Evolutionary conservation across 208 protist species (phyloP).

Genomic region (Phytomonas serpens): DNA sequence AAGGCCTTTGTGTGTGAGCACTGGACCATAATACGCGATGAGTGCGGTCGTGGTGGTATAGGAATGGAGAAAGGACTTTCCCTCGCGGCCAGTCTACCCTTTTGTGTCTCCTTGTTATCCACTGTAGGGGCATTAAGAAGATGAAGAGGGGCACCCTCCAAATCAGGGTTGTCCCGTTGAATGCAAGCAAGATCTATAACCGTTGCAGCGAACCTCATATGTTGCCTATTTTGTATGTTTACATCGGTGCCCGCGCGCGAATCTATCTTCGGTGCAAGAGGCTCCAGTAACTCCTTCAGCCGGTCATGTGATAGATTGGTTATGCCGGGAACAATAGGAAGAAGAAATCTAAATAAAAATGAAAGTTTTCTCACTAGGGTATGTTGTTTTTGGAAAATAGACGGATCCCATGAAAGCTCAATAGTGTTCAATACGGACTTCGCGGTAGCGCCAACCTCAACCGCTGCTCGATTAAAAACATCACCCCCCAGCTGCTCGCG

Average conservation of each 20-base stretch:
- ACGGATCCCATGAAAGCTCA: constrained; percentile 12
- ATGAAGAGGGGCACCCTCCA: background rate
- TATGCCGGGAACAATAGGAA: constrained; percentile 49
- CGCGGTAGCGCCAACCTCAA: constrained; percentile 19
- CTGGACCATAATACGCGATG: constrained; percentile 30
- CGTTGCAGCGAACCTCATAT: constrained; percentile 1
- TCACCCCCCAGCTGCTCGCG: constrained; percentile 16
- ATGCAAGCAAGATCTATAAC: constrained; percentile 28
- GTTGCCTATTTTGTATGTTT: background rate
- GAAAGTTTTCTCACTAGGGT: constrained; percentile 31
- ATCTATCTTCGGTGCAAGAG: background rate
- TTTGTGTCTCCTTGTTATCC: background rate
- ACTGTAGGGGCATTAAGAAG: background rate
- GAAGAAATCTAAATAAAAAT: constrained; percentile 45
- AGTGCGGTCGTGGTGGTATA: constrained; percentile 36
- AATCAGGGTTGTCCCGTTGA: constrained; percentile 19
- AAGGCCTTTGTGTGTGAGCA: constrained; percentile 34
- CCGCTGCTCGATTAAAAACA: background rate
- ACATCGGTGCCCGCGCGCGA: background rate
- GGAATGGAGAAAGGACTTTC: constrained; percentile 26
- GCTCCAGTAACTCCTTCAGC: constrained; percentile 32
- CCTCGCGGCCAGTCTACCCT: background rate
- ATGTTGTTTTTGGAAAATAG: constrained; percentile 20
- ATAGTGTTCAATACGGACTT: constrained; percentile 18
- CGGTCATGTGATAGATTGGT: constrained; percentile 24